Conservation (phyloP, 306 rosid species). For the Lithocarpus polystachyus region DNA sequence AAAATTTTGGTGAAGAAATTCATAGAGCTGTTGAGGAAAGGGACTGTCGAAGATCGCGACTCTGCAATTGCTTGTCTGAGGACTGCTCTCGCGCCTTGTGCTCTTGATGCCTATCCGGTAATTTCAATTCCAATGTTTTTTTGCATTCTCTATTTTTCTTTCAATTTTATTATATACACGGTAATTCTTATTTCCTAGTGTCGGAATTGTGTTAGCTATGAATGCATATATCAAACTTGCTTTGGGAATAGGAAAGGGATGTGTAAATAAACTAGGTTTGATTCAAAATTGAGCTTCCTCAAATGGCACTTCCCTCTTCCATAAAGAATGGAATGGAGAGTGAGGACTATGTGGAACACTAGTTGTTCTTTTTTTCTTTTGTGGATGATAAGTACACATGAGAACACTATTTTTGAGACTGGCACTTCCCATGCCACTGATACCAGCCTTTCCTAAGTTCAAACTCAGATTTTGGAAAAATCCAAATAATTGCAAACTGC, state of each 20-base stretch:
- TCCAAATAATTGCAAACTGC: neutral
- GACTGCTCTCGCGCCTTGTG: slow-evolving; percentile 92
- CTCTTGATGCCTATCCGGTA: slow-evolving; percentile 98
- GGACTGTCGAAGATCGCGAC: slow-evolving; percentile 68
- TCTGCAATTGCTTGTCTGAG: slow-evolving; percentile 82
- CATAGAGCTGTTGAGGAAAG: slow-evolving; percentile 89
- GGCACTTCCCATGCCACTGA: neutral
- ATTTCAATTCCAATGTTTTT: neutral
- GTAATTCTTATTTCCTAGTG: neutral
- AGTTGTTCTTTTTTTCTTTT: neutral
- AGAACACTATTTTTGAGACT: no score
- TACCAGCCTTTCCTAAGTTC: neutral
- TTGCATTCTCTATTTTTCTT: neutral
- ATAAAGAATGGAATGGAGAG: no score
- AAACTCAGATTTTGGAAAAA: neutral
- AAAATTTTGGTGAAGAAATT: slow-evolving; percentile 54
- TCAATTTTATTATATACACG: neutral
- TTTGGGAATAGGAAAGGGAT: neutral
- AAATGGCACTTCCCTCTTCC: no score
- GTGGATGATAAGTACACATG: neutral
- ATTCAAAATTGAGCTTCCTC: neutral
- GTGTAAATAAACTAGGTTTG: neutral
- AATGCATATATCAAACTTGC: neutral
- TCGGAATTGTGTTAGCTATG: neutral
- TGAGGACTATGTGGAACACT: neutral